phyloP scores from a whole-genome alignment of 2,329 filamentous ascomycete genomes.

The Verticillium nonalfalfae region DNA sequence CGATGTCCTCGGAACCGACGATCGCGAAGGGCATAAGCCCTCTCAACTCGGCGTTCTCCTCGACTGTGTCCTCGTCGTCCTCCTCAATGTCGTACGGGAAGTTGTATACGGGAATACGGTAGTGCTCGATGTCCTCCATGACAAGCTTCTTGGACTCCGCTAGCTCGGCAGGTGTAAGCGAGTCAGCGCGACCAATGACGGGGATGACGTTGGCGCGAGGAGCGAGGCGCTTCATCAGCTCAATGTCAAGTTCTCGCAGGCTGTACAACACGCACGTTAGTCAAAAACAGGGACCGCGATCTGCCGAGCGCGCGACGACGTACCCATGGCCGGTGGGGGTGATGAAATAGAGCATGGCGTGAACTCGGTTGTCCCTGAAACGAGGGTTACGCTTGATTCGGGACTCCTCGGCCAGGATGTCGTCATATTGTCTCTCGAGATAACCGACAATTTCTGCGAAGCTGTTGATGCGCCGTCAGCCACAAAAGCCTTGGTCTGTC shows the following conservation, averaged over 20 bases:
- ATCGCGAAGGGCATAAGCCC: slow-evolving; percentile 99
- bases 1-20: slow-evolving; percentile 90
- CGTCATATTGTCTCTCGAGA: slow-evolving; percentile 98
- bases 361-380: slow-evolving; percentile 98
- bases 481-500: neutral
- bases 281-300: neutral
- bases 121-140: slow-evolving; percentile 99
- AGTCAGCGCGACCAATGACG: slow-evolving; percentile 97
- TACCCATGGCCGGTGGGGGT: slow-evolving; percentile 94
- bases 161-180: slow-evolving; percentile 89
- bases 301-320: slow-evolving; percentile 17
- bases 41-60: slow-evolving; percentile 96
- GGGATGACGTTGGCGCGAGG: slow-evolving; percentile 98
- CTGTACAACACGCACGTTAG: slow-evolving; percentile 40
- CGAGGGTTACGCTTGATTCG: slow-evolving; percentile 99
- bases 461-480: slow-evolving; percentile 38
- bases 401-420: slow-evolving; percentile 98
- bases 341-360: slow-evolving; percentile 98
- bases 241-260: slow-evolving; percentile 97
- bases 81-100: slow-evolving; percentile 99
- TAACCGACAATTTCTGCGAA: slow-evolving; percentile 98
- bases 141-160: slow-evolving; percentile 99
- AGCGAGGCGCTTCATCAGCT: slow-evolving; percentile 98
- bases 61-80: slow-evolving; percentile 97
- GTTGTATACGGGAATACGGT: slow-evolving; percentile 99